Evolutionary conservation across 495 filamentous ascomycete genomes (phyloP), one percentile per base, ranked within the genome.

Genomic region (Lophiostoma macrostomum): DNA sequence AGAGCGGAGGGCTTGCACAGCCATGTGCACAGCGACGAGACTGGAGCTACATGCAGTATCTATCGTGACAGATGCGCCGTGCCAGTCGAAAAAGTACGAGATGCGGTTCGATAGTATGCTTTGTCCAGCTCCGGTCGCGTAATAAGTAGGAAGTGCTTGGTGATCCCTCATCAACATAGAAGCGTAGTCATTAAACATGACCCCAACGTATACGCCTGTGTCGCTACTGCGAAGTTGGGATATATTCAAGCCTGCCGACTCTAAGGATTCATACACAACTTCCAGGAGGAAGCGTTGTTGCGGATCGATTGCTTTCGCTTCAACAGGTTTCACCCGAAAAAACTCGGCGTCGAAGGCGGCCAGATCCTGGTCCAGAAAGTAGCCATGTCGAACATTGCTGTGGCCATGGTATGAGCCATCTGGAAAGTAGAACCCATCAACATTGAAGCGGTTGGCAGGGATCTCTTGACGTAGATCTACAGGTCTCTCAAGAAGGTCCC

Each of bases 31-130:
- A 11, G 54, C 49, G 1, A 53, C 47, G 10, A 63, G 23, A 24
- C 47, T 43, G 11, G 44, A 52, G 4, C 40, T 49, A 36, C 59
- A 59, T 14, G 47, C 59, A 2, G 48, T 63, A 28, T 63, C 55
- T 3, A 58, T 31, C 13, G 42, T 55, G 7, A 60, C 24, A 4
- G 27, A 36, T 6, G 59, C 45, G 4, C 59, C 59, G 10, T 50
- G 43, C 32, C 16, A 37, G 28, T 59, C 49, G 30, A 52, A 63
- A 25, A 54, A 53, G 10, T 46, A 63, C 1, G 48, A 53, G 14
- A 63, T 43, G 3, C 59, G 47, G 28, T 63, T 14, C 19, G 45
- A 23, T 56, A 34, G 28, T 2, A 55, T 50, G 10, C 24, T 20
- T 32, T 24, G 49, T 16, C 38, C 25, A 2, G 30, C 35, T 14